Base-by-base conservation (phyloP, 257 asterid genomes). In the Mitragyna speciosa region DNA sequence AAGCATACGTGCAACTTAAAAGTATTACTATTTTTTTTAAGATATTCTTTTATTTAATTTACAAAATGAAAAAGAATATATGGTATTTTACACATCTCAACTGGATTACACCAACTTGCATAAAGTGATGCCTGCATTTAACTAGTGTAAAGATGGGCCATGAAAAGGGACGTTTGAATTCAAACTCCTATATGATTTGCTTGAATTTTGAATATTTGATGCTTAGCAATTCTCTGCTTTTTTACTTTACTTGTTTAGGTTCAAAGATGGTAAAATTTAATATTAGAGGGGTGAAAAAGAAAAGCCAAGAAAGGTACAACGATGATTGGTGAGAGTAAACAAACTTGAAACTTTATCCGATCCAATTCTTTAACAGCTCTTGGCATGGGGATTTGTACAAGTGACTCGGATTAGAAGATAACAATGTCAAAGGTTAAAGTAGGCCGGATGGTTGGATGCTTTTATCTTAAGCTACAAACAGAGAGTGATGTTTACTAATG, bases 331-430 rank as follows among this genome's bases (percentile, higher is more conserved):
- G n/a, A 73, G 72, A 65, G 80, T 77, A 67, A 68, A 80, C 61
- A 2, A 45, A 6, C 49, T 45, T 9, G 49, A 6, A 72, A 36
- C 26, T 81, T 77, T 80, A 84, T 77, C 85, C 81, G 72, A 41
- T 58, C 54, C 74, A 67, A 22, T 76, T 43, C 52, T 69, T 45
- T 81, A 67, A 58, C 75, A 43, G 73, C 26, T 33, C 76, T 75
- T 88, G 65, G 79, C 75, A 30, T 83, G 70, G 81, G 82, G 78
- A 66, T 81, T 78, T 82, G 86, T 81, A 56, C 79, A 43, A 51
- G 28, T 59, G n/a, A 76, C 83, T 76, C 26, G 39, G 76, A 22
- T 28, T 26, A 75, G 9, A 24, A 76, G 79, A 26, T 61, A 45
- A 45, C 49, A 61, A 61, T 61, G 79, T 76, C 79, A 43, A 61